A percentile compares a stretch with the other conserved stretches of the same genome.
phyloP scores from a whole-genome alignment of 2,329 filamentous ascomycete genomes.

The Colletotrichum sp. region DNA sequence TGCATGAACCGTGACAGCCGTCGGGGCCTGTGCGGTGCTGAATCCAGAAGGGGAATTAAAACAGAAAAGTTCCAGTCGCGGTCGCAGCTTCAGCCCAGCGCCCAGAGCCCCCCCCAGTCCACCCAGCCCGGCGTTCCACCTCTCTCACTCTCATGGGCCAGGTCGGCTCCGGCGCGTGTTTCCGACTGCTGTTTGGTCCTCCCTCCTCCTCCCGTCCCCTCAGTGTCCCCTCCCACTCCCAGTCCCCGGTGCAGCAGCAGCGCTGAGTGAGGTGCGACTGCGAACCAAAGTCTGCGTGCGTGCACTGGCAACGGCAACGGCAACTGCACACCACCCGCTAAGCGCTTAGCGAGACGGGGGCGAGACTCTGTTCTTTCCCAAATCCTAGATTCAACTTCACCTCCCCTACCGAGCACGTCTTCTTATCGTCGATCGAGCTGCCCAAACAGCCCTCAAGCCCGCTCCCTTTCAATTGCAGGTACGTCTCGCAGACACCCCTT shows the following conservation, averaged over 20 bases:
- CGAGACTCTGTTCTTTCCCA: slow-evolving; percentile 23
- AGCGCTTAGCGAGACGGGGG: slow-evolving; percentile 31
- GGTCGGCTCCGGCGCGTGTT: slow-evolving; percentile 23
- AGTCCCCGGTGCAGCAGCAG: not conserved
- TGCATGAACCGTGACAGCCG: not conserved
- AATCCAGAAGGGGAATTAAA: not conserved
- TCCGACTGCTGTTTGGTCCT: slow-evolving; percentile 19
- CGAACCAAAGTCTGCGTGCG: not conserved
- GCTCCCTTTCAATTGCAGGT: slow-evolving; percentile 15
- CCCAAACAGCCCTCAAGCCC: not conserved
- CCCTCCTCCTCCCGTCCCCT: not conserved
- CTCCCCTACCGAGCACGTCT: slow-evolving; percentile 7
- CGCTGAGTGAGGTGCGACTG: not conserved
- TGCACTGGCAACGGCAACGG: not conserved
- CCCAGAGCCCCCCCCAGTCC: not conserved
- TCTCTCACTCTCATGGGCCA: not conserved
- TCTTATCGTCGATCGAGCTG: slow-evolving; percentile 12
- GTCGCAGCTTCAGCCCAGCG: not conserved
- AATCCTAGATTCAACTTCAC: slow-evolving; percentile 20
- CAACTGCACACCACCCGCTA: slow-evolving; percentile 22
- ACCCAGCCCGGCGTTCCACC: not conserved
- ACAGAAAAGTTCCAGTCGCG: not conserved
- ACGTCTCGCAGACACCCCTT: not conserved
- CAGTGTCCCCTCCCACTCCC: not conserved
- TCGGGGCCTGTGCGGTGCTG: not conserved